Conservation (phyloP, 2,329 filamentous ascomycete genomes). For the Anisogramma anomala region DNA sequence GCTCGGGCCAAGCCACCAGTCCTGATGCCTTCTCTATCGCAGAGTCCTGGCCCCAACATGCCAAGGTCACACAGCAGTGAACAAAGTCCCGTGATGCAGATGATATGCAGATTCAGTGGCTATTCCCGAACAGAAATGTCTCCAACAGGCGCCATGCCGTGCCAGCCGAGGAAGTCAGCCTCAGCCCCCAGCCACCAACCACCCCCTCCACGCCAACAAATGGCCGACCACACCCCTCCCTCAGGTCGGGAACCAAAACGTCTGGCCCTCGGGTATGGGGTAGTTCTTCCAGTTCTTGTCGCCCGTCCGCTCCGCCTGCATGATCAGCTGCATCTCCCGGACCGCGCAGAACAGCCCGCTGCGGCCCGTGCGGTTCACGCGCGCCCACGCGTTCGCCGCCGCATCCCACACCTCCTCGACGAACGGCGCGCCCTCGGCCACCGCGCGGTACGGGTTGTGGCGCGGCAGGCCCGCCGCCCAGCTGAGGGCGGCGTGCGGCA, state of each 20-base stretch:
- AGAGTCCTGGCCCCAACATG: no score
- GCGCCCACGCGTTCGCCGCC: conserved; percentile 26
- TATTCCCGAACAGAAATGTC: no score
- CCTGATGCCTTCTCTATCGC: no score
- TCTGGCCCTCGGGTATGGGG: conserved; percentile 24
- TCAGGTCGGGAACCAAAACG: conserved; percentile 22
- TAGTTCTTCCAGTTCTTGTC: conserved; percentile 26
- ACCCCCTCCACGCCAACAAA: no score
- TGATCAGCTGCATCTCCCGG: conserved; percentile 34
- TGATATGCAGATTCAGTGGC: no score
- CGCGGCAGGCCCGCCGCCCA: conserved; percentile 44
- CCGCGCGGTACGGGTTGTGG: conserved; percentile 47
- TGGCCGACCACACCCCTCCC: no score
- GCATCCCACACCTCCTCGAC: conserved; percentile 37
- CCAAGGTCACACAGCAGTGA: no score
- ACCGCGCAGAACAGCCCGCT: conserved; percentile 46
- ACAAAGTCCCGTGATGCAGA: no score
- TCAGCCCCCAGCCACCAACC: no score
- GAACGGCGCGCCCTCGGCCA: conserved; percentile 45
- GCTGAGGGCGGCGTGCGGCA: conserved; percentile 48
- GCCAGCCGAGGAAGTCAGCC: no score
- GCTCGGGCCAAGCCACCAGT: no score
- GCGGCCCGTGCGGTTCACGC: conserved; percentile 32
- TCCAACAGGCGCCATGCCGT: no score
- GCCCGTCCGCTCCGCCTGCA: conserved; percentile 18